Percentiles rank a stretch among this genome's conserved stretches.
Evolutionary conservation across 2,329 filamentous ascomycete genomes (phyloP).

Genomic region (Sclerotinia subarctica): DNA sequence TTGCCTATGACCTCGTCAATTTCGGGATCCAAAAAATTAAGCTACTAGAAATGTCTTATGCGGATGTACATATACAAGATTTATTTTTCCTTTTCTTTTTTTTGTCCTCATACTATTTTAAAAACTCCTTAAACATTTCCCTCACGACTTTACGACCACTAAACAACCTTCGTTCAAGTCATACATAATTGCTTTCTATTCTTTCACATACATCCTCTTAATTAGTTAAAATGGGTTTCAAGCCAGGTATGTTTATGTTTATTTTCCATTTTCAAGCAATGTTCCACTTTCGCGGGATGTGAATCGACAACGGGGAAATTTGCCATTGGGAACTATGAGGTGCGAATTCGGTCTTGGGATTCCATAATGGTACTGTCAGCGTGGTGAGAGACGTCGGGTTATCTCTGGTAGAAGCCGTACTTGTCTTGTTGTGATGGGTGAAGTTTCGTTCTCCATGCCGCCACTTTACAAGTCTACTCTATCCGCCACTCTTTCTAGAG

Average conservation of each 20-base stretch:
- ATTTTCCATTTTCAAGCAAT: slow-evolving; percentile 10
- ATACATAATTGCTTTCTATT: slow-evolving; percentile 7
- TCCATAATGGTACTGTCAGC: background rate
- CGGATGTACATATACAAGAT: slow-evolving; percentile 4
- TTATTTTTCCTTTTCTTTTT: slow-evolving; percentile 2
- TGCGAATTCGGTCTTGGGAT: slow-evolving; percentile 1
- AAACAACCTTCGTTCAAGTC: background rate
- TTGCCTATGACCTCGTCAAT: slow-evolving; percentile 11
- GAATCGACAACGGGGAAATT: slow-evolving; percentile 13
- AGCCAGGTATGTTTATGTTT: slow-evolving; percentile 40
- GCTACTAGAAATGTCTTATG: background rate
- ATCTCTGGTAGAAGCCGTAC: too few relatives aligned
- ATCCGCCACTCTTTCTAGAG: background rate
- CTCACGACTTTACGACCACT: slow-evolving; percentile 8
- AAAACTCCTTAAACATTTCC: background rate
- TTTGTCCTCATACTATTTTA: background rate
- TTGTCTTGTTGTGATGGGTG: background rate
- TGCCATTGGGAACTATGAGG: slow-evolving; percentile 5
- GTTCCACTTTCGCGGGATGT: background rate
- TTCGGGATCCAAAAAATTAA: slow-evolving; percentile 2
- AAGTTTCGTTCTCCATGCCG: background rate
- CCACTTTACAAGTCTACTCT: background rate
- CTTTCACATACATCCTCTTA: slow-evolving; percentile 23
- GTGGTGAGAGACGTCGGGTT: background rate
- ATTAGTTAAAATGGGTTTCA: slow-evolving; percentile 42